Base-by-base conservation (phyloP, 495 filamentous ascomycete genomes). In the Penicillium nucicola region DNA sequence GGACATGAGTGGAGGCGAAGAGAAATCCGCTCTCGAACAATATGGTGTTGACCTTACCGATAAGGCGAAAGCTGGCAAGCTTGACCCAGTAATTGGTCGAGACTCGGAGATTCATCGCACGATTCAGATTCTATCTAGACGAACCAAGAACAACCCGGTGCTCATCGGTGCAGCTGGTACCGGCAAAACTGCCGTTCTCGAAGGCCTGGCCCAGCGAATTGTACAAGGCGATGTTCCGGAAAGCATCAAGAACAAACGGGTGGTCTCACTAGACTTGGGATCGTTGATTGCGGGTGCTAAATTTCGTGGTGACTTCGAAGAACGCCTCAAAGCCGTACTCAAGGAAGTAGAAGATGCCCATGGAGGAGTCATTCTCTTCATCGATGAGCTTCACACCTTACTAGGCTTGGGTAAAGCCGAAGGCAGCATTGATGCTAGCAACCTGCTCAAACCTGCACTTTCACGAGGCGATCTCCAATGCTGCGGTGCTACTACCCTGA, bases 121-220 rank as follows among this genome's bases (percentile, higher is more conserved):
- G 4, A 96, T 98, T 28, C 93, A 98, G 58, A 82, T 98, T 19
- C 72, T 98, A 11, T 97, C 92, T 10, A 78, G 93, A 47, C 78
- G 93, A 41, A 97, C 93, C 5, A 98, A 97, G 68, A 97, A 98
- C 64, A 97, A 97, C 52, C 93, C 93, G 1, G 92, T 97, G 15
- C 74, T 97, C 23, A 96, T 97, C 51, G 93, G 93, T 57, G 83
- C 80, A 23, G 91, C 93, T 5, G 93, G 93, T 57, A 96, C 92
- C 12, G 93, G 93, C 40, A 98, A 98, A 69, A 98, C 93, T 1
- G 93, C 93, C 1, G 88, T 97, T 23, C 64, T 98, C 10, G 93
- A 98, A 71, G 93, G 93, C 1, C 72, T 98, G 53, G 92, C 93
- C 19, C 85, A 92, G 66, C 77, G 92, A 31, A 97, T 98, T 64